A percentile compares a stretch with the other conserved stretches of the same genome.
Evolutionary conservation across 176 grass and related monocot genomes (phyloP).

Genomic region (Zoysia pacifica): DNA sequence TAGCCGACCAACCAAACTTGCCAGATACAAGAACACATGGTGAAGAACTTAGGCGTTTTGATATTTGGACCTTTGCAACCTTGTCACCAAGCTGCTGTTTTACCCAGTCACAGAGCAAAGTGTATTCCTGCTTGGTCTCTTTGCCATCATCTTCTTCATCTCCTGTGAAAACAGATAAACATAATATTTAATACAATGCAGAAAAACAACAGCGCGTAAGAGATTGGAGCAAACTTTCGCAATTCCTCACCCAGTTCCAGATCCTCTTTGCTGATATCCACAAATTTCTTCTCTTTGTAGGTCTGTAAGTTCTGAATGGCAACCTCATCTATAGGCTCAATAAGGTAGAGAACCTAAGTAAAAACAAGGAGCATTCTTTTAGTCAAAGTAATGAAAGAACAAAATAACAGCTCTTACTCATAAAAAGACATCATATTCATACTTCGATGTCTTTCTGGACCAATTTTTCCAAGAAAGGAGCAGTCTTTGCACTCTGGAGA

Average conservation of each 20-base stretch:
- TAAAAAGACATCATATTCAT: constrained; percentile 13
- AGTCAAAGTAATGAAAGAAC: constrained; percentile 10
- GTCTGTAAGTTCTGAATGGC: constrained; percentile 89
- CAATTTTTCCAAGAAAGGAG: constrained; percentile 84
- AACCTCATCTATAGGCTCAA: constrained; percentile 93
- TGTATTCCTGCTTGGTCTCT: constrained; percentile 73
- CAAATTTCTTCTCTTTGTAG: constrained; percentile 94
- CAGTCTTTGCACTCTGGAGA: constrained; percentile 76
- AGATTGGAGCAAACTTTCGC: background rate
- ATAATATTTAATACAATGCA: background rate
- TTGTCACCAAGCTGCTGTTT: constrained; percentile 84
- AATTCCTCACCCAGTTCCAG: constrained; percentile 73
- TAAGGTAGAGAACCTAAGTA: constrained; percentile 69
- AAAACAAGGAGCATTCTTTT: constrained; percentile 15
- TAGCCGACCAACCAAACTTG: constrained; percentile 98
- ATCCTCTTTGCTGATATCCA: constrained; percentile 92
- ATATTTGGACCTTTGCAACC: constrained; percentile 92
- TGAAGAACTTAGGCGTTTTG: constrained; percentile 81
- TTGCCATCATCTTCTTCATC: constrained; percentile 67
- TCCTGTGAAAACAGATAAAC: constrained; percentile 39
- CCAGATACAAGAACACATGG: constrained; percentile 97
- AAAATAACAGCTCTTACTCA: background rate
- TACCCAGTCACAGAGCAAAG: constrained; percentile 73
- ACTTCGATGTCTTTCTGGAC: constrained; percentile 83
- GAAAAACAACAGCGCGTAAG: constrained; percentile 2